These are phyloP conservation scores for Immersiporthe knoxdaviesiana DNA, from an alignment of 2,329 filamentous ascomycete genomes.

Conservation along the genomic window DNA sequence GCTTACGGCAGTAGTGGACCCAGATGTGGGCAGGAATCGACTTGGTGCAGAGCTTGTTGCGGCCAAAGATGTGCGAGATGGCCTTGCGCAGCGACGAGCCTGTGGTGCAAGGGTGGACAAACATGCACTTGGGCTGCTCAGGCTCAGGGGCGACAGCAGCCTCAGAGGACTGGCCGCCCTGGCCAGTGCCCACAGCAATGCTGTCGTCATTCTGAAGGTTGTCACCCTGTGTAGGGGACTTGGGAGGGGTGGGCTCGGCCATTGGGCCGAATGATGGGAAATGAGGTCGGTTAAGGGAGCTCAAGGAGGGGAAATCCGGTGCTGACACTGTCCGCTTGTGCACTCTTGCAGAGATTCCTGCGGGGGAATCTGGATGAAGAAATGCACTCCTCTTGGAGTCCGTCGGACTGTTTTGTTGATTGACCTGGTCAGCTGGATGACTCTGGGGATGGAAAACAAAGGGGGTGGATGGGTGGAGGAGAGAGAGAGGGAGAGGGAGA, in stretches of 20 bases:
- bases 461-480: too few relatives aligned
- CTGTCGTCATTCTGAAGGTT: slow-evolving; percentile 32
- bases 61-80: slow-evolving; percentile 80
- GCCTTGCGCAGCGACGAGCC: slow-evolving; percentile 70
- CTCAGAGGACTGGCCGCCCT: slow-evolving; percentile 29
- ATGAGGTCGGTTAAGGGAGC: slow-evolving; percentile 30
- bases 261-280: slow-evolving; percentile 34
- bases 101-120: slow-evolving; percentile 60
- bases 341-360: slow-evolving; percentile 33
- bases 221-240: slow-evolving; percentile 33
- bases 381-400: slow-evolving; percentile 26
- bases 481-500: not conserved
- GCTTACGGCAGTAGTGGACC: slow-evolving; percentile 79
- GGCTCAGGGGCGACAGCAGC: slow-evolving; percentile 24
- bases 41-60: slow-evolving; percentile 78
- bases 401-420: slow-evolving; percentile 22
- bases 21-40: slow-evolving; percentile 70
- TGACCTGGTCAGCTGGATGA: slow-evolving; percentile 14
- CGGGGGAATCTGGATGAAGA: slow-evolving; percentile 31
- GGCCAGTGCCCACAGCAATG: slow-evolving; percentile 14
- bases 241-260: slow-evolving; percentile 36
- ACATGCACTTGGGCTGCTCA: slow-evolving; percentile 52
- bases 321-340: slow-evolving; percentile 57
- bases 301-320: slow-evolving; percentile 47
- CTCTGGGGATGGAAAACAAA: not conserved